Conservation (phyloP, 495 filamentous ascomycete species). For the Aspergillus heteromorphus region DNA sequence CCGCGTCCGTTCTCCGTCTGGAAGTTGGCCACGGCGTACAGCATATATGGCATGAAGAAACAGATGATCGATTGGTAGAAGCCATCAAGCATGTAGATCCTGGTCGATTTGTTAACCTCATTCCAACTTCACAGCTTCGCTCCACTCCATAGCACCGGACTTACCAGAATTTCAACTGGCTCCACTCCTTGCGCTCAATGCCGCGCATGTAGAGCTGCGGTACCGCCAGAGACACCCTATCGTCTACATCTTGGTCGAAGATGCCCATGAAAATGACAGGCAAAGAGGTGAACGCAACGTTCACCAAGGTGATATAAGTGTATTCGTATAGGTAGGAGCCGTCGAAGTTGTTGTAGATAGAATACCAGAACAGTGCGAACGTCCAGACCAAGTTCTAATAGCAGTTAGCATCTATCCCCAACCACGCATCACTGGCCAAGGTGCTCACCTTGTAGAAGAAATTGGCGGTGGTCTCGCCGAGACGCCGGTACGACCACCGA, state of each 20-base stretch:
- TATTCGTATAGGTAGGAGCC: constrained; percentile 93
- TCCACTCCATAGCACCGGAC: constrained; percentile 14
- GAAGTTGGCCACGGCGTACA: constrained; percentile 61
- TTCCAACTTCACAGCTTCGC: constrained; percentile 1
- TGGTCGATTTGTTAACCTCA: constrained; percentile 30
- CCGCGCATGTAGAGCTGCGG: constrained; percentile 91
- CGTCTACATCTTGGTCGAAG: constrained; percentile 89
- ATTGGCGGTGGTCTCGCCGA: constrained; percentile 90
- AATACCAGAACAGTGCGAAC: constrained; percentile 93
- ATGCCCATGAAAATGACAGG: constrained; percentile 94
- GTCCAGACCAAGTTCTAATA: constrained; percentile 94
- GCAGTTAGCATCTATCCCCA: background rate
- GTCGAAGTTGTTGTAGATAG: constrained; percentile 88
- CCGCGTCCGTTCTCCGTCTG: constrained; percentile 61
- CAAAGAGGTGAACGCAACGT: constrained; percentile 90
- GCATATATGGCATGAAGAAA: constrained; percentile 83
- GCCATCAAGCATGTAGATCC: constrained; percentile 91
- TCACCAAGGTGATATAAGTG: constrained; percentile 90
- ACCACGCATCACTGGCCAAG: background rate
- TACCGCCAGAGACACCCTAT: constrained; percentile 84
- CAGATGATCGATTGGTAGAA: constrained; percentile 85
- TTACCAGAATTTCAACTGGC: constrained; percentile 89
- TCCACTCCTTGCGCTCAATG: constrained; percentile 95
- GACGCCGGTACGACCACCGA: constrained; percentile 85
- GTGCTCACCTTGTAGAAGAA: constrained; percentile 88